phyloP scores from a whole-genome alignment of 2,329 filamentous ascomycete genomes.

The Mycosphaerella sp. region DNA sequence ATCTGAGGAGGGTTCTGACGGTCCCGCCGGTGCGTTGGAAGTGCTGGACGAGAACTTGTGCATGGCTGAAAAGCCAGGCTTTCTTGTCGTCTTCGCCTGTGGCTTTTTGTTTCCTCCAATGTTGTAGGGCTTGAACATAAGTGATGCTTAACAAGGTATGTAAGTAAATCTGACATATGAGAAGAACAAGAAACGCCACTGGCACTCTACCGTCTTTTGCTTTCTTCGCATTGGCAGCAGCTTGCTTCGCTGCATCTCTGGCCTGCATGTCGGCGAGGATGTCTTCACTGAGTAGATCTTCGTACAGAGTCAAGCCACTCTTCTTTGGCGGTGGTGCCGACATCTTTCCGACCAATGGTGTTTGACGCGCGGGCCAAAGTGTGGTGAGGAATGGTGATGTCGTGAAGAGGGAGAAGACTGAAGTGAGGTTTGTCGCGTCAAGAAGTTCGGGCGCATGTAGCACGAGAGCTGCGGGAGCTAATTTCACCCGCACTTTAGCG shows the following conservation, averaged over 20 bases:
- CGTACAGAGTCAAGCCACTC: conserved; percentile 49
- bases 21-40: conserved; percentile 19
- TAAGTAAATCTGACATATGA: conserved; percentile 42
- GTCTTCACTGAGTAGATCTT: conserved; percentile 65
- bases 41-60: conserved; percentile 27
- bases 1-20: conserved; percentile 24
- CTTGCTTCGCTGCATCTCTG: conserved; percentile 44
- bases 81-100: conserved; percentile 52
- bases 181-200: conserved; percentile 25
- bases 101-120: conserved; percentile 29
- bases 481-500: too few relatives aligned
- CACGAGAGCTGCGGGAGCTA: too few relatives aligned
- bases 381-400: background rate
- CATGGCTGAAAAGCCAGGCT: conserved; percentile 48
- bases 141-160: conserved; percentile 46
- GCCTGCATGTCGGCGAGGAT: conserved; percentile 56
- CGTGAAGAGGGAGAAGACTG: background rate
- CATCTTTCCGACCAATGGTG: conserved; percentile 13
- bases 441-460: background rate
- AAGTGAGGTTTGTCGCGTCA: background rate
- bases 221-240: conserved; percentile 49
- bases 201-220: conserved; percentile 52
- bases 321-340: conserved; percentile 24
- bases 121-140: conserved; percentile 82
- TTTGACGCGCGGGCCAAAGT: background rate